phyloP scores from a whole-genome alignment of 371 early-diverging fungal genomes.

The Vairimorpha necatrix region DNA sequence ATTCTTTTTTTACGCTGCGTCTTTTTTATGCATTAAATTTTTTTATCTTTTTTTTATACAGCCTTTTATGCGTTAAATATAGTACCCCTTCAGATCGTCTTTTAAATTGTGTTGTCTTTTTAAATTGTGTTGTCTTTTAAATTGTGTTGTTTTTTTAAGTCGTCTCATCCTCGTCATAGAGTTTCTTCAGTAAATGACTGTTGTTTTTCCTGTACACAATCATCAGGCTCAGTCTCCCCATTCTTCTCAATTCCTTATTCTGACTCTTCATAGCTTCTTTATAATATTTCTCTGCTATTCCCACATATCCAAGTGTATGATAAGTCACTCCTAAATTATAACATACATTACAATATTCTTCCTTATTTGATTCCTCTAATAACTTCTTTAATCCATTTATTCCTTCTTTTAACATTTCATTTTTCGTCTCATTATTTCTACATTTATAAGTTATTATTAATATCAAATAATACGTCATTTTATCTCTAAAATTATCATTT shows the following conservation, averaged over 20 bases:
- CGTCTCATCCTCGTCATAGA: slow-evolving; percentile 17
- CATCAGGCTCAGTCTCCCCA: slow-evolving; percentile 49
- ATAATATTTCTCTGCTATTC: slow-evolving; percentile 62
- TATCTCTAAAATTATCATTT: neutral
- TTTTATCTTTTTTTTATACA: no score
- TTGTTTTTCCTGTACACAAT: slow-evolving; percentile 56
- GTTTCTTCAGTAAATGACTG: neutral
- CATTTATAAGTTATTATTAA: slow-evolving; percentile 56
- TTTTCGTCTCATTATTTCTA: slow-evolving; percentile 53
- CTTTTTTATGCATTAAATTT: no score
- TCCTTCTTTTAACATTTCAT: slow-evolving; percentile 55
- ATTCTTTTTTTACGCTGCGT: no score
- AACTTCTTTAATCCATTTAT: slow-evolving; percentile 43
- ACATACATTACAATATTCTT: slow-evolving; percentile 36
- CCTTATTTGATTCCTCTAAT: neutral
- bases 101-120: no score
- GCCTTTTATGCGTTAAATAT: no score
- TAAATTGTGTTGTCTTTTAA: no score
- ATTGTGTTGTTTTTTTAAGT: neutral
- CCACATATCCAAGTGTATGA: slow-evolving; percentile 58
- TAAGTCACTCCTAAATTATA: slow-evolving; percentile 64
- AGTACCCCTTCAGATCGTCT: no score
- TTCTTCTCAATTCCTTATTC: slow-evolving; percentile 39
- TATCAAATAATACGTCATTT: slow-evolving; percentile 23
- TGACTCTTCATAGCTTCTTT: slow-evolving; percentile 17